Base-by-base conservation (phyloP, 2,329 filamentous ascomycete species). In the Fusarium incarnatum region DNA sequence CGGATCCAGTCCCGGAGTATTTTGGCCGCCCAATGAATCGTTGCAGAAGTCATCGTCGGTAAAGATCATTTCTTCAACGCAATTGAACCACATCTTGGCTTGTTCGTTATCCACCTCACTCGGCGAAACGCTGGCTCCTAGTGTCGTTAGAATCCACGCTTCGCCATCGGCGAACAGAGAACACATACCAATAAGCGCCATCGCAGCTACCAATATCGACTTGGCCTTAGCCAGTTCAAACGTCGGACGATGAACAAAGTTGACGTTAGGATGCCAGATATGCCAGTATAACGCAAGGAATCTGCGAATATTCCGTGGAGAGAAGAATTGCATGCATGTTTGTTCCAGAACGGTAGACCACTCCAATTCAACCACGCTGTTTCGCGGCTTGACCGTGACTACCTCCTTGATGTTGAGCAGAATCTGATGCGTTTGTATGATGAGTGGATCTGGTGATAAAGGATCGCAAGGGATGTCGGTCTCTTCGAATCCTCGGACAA, bases 1-100 rank as follows among this genome's bases (percentile, higher is more conserved):
- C 0, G 20, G 41, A 5, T 12, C 22, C 0, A 37, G 13, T 3
- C 16, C 15, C 0, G 3, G 12, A 0, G 1, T 23, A 0, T 11
- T 12, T 4, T 40, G 30, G 4, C 12, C 11, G 6, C 22, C 34
- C 3, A 40, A 3, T 2, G 40, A 18, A 0, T 58, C 53, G 2
- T 40, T 41, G 13, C 52, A 60, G 27, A 60, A 60, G 30, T 58
- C 53, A 0, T 58, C 40, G 12, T 60, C 56, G 0, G 53, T 60
- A 1, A 58, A 60, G 0, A 60, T 22, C 0, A 58, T 60, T 0
- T 60, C 56, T 6, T 60, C 56, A 0, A 60, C 30, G 7, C 23
- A 60, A 1, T 60, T 60, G 5, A 47, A 60, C 56, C 53, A 60
- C 13, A 58, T 15, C 2, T 46, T 58, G 0, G 56, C 56, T 7